Conservation (phyloP, 129 eudicot species). For the Chrysanthemum seticuspe region DNA sequence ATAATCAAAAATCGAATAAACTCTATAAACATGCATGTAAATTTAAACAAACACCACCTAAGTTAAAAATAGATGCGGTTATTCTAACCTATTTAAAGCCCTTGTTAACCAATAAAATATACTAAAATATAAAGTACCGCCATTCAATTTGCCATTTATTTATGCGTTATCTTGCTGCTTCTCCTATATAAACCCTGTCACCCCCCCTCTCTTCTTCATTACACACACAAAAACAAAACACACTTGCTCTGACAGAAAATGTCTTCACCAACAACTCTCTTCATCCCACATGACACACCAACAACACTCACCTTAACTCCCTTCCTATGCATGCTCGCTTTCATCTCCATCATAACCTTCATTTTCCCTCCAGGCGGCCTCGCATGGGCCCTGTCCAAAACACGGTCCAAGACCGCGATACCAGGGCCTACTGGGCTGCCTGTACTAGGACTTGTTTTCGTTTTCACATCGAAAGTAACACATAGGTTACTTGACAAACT, state of each 20-base stretch:
- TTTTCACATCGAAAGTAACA: constrained; percentile 47
- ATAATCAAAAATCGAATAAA: too few relatives aligned
- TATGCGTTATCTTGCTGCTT: too few relatives aligned
- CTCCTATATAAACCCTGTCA: constrained; percentile 25
- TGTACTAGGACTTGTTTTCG: constrained; percentile 47
- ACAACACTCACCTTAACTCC: constrained; percentile 20
- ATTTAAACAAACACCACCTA: too few relatives aligned
- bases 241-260: constrained; percentile 7
- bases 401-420: constrained; percentile 44
- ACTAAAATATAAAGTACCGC: too few relatives aligned
- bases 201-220: constrained; percentile 17
- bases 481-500: constrained; percentile 53
- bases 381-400: constrained; percentile 76
- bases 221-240: constrained; percentile 19
- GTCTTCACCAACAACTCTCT: constrained; percentile 24
- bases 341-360: constrained; percentile 48
- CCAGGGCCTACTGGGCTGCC: constrained; percentile 88
- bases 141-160: too few relatives aligned
- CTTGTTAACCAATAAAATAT: too few relatives aligned
- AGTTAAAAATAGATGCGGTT: too few relatives aligned
- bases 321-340: constrained; percentile 29
- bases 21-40: too few relatives aligned
- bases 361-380: constrained; percentile 79
- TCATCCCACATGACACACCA: constrained; percentile 22
- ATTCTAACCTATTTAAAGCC: too few relatives aligned